A percentile compares a stretch with the other conserved stretches of the same genome.
Evolutionary conservation across 1,284 basidiomycete genomes (phyloP).

Genomic region (Megacollybia platyphylla): DNA sequence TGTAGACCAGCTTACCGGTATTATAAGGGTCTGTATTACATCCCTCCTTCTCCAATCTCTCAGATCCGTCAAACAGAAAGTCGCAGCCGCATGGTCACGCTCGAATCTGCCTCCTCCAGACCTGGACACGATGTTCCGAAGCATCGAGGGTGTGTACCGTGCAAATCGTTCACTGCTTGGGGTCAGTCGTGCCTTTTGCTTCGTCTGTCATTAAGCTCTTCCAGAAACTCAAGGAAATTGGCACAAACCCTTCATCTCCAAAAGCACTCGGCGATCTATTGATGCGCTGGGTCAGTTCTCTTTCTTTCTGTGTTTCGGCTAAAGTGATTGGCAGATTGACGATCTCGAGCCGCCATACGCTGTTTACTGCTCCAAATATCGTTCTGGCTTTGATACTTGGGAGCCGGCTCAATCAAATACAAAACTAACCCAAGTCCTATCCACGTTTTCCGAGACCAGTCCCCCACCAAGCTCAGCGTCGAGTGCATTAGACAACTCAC

Average conservation of each 20-base stretch:
- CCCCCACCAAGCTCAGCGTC: constrained; percentile 40
- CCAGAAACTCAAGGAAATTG: constrained; percentile 90
- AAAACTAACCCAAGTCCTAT: constrained; percentile 59
- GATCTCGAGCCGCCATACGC: constrained; percentile 84
- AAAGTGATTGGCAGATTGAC: constrained; percentile 51
- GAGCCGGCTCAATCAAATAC: constrained; percentile 66
- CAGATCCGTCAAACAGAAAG: constrained; percentile 48
- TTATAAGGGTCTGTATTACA: constrained; percentile 71
- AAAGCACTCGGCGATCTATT: constrained; percentile 92
- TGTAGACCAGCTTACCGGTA: constrained; percentile 82
- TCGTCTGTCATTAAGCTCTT: constrained; percentile 8
- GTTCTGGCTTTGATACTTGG: constrained; percentile 77
- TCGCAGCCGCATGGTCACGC: constrained; percentile 93
- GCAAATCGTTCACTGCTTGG: constrained; percentile 74
- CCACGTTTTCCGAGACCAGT: constrained; percentile 52
- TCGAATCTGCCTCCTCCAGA: constrained; percentile 88
- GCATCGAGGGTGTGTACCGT: constrained; percentile 86
- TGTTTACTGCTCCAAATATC: constrained; percentile 66
- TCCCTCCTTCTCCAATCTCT: constrained; percentile 6
- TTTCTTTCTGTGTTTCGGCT: constrained; percentile 9
- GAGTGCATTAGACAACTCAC: constrained; percentile 22
- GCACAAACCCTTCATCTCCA: constrained; percentile 85
- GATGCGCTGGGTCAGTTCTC: constrained; percentile 80
- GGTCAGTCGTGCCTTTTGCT: constrained; percentile 29
- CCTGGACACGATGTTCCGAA: constrained; percentile 90